Evolutionary conservation across 2,329 filamentous ascomycete species (phyloP).

Genomic region (Pseudogymnoascus sp.): DNA sequence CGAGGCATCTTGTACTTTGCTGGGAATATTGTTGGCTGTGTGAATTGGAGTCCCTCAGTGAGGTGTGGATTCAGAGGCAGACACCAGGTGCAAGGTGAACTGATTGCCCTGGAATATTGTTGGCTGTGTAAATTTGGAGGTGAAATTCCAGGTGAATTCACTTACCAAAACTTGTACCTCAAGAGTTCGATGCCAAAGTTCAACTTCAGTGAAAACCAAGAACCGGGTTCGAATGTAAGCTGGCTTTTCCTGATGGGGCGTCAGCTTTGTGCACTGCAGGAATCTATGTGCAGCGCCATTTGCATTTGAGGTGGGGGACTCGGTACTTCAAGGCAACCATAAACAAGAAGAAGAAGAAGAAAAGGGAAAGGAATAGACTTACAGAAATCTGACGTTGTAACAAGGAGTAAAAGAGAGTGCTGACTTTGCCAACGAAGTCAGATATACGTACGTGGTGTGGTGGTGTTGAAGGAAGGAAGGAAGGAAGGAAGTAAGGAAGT

Average conservation of each 20-base stretch:
- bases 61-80: not conserved
- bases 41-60: not conserved
- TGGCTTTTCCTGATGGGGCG: not conserved
- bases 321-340: not conserved
- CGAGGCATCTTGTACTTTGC: not conserved
- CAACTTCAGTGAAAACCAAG: not conserved
- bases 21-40: not conserved
- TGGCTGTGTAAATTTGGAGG: not conserved
- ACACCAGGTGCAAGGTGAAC: not conserved
- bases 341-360: not conserved
- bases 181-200: not conserved
- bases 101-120: not conserved
- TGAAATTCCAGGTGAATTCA: not conserved
- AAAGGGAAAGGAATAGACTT: not conserved
- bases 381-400: not conserved
- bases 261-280: not conserved
- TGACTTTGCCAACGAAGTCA: constrained; percentile 5
- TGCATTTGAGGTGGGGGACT: not conserved
- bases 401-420: not conserved
- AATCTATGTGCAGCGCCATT: not conserved
- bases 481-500: not conserved
- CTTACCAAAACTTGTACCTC: not conserved
- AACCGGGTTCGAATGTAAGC: not conserved
- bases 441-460: not conserved
- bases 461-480: not conserved